Base-by-base conservation (phyloP, 2,329 filamentous ascomycete genomes). In the Aspergillus pseudoterreus region DNA sequence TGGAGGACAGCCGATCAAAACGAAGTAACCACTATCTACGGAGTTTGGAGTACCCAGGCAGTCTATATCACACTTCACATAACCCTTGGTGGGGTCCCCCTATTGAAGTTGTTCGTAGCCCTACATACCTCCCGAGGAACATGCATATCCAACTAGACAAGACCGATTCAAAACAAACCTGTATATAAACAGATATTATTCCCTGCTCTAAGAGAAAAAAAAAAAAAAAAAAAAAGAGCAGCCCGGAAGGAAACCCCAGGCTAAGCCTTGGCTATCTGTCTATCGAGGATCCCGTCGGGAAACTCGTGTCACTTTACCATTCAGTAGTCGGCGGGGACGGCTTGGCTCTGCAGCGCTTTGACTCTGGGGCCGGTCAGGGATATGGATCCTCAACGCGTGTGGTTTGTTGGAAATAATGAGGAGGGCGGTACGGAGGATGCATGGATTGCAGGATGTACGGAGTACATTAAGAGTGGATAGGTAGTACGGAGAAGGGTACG, bases 281-380 rank as follows among this genome's bases (percentile, higher is more conserved):
- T 33, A 43, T 51, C 45, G 51, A 53, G 54, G 46, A 49, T 54
- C 49, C 49, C 50, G 50, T 51, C 50, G 53, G 42, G 48, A 52
- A 48, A 47, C 45, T 51, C 47, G 50, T 57, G 45, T 52, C 50
- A 56, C 54, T 38, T 47, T 17, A 8, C 41, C 41, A 21, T 42
- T 36, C 47, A 50, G 42, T 54, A 49, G 52, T 47, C 41, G 49
- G 54, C 49, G 53, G 56, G 50, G 52, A 54, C 43, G 44, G 50
- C 54, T 58, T 60, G 57, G 57, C 57, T 58, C 54, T 58, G 56
- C 56, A 57, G 54, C 56, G 57, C 56, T 55, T 60, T 55, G 57
- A 60, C 56, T 30, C 44, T 50, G 45, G 47, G 47, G 43, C 39
- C 33, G 45, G 38, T 45, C 52, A 52, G 48, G 57, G 49, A 52